Evolutionary conservation across 306 rosid genomes (phyloP), one percentile per base, ranked within the genome.

Genomic region (Cercis canadensis): DNA sequence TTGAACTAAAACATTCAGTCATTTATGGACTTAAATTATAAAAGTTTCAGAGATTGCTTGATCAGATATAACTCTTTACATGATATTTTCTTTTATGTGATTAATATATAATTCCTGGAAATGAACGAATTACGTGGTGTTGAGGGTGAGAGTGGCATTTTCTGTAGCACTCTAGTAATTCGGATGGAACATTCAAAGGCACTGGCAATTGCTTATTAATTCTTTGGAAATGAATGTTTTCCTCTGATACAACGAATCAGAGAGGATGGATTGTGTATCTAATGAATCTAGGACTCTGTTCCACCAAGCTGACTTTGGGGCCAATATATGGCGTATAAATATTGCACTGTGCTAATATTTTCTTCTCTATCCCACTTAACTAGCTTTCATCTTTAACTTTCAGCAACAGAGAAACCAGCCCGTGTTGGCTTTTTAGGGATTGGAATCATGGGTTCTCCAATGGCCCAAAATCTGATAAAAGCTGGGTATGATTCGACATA

Each of bases 391-490:
- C 57, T 8, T 65, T 15, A 57, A 5, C 60, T 58, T 83, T 57
- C 80, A 80, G 90, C 18, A 12, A 78, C 56, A 68, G 86, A 76
- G 50, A 31, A 80, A 14, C 87, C 90, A 1, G 37, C 83, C 11
- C 79, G 83, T 0, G 74, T 90, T 65, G 98, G 98, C 57, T 93
- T 93, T 75, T 77, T 93, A 57, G 98, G 98, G 65, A 73, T 90
- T 14, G 98, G 98, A 84, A 93, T 93, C 75, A 93, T 93, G 98
- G 98, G 98, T 67, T 79, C 89, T 70, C 98, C 97, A 15, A 93
- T 93, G 98, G 97, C 97, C 32, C 91, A 73, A 13, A 93, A 93
- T 82, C 96, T 93, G 57, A 53, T 88, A 9, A 87, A 85, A 73
- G 78, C 93, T 68, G 98, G 98, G 97, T 92, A 83, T 63, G 83